These are phyloP conservation scores for Scedosporium minutisporum DNA, from an alignment of 2,329 filamentous ascomycete genomes.

Conservation along the genomic window DNA sequence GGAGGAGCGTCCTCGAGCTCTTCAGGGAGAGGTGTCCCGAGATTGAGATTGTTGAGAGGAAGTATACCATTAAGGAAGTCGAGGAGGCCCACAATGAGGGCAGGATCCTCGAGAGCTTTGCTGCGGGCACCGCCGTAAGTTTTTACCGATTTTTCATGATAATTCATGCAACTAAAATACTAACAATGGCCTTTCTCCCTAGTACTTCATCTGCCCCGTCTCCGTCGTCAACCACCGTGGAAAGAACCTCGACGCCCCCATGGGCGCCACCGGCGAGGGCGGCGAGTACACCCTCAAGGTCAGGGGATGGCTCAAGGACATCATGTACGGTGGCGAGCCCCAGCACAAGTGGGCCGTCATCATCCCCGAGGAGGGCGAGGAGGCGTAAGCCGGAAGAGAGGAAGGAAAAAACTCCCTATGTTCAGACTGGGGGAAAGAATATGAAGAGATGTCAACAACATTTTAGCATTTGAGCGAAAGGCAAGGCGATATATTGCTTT, in stretches of 20 bases:
- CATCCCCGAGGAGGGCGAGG: constrained; percentile 40
- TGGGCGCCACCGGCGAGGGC: constrained; percentile 40
- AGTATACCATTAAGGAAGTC: constrained; percentile 74
- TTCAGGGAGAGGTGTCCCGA: constrained; percentile 52
- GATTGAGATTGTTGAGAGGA: constrained; percentile 67
- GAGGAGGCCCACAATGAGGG: constrained; percentile 63
- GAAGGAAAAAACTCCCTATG: background rate
- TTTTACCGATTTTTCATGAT: constrained; percentile 3
- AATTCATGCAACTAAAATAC: background rate
- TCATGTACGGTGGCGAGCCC: constrained; percentile 62
- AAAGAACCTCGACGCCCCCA: constrained; percentile 51
- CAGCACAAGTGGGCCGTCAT: constrained; percentile 62
- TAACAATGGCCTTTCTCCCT: constrained; percentile 10
- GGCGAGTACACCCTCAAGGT: constrained; percentile 50
- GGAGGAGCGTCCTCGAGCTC: constrained; percentile 68
- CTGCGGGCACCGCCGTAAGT: constrained; percentile 74
- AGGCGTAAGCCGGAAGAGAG: constrained; percentile 7
- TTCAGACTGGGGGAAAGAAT: too few species aligned
- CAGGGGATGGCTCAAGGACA: constrained; percentile 59
- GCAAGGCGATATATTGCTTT: too few species aligned
- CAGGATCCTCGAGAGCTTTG: constrained; percentile 74
- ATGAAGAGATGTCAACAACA: too few species aligned
- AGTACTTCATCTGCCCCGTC: constrained; percentile 65
- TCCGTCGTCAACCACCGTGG: constrained; percentile 60
- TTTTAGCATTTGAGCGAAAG: too few species aligned